Conservation (phyloP, 495 filamentous ascomycete species). For the Aspergillus diversus region DNA sequence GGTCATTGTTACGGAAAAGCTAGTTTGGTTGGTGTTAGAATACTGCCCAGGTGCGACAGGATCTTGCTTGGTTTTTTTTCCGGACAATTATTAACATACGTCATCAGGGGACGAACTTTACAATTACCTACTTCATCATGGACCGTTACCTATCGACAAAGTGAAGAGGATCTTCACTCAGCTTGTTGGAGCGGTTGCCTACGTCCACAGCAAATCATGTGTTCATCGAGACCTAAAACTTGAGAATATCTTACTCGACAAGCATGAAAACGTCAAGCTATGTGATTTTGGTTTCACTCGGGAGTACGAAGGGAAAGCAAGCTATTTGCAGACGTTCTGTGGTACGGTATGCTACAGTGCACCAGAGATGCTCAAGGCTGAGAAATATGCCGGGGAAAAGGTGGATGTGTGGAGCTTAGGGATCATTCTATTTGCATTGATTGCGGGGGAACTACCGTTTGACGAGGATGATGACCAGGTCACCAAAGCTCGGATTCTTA, state of each 20-base stretch:
- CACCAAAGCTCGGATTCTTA: conserved; percentile 84
- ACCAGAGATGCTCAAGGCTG: conserved; percentile 96
- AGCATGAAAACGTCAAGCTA: conserved; percentile 97
- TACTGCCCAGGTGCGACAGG: conserved; percentile 83
- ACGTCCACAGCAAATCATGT: conserved; percentile 93
- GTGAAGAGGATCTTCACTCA: conserved; percentile 96
- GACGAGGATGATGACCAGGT: conserved; percentile 90
- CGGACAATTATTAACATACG: conserved; percentile 23
- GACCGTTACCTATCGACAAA: conserved; percentile 81
- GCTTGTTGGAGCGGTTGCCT: conserved; percentile 91
- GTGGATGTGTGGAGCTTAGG: conserved; percentile 98
- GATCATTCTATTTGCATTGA: conserved; percentile 90
- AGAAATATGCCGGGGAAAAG: conserved; percentile 96
- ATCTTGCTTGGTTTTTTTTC: conserved; percentile 1
- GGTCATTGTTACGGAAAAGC: conserved; percentile 90
- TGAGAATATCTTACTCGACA: conserved; percentile 96
- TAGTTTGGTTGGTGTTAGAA: conserved; percentile 96
- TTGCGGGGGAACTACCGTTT: conserved; percentile 92
- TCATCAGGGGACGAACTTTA: conserved; percentile 89
- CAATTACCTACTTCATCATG: conserved; percentile 88
- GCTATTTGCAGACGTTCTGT: conserved; percentile 96
- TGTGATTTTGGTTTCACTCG: conserved; percentile 98
- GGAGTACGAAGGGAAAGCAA: conserved; percentile 94
- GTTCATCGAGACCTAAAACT: conserved; percentile 97
- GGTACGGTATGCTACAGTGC: conserved; percentile 97